Evolutionary conservation across 352 stramenopile genomes (phyloP).

Genomic region (Phytophthora quininea): DNA sequence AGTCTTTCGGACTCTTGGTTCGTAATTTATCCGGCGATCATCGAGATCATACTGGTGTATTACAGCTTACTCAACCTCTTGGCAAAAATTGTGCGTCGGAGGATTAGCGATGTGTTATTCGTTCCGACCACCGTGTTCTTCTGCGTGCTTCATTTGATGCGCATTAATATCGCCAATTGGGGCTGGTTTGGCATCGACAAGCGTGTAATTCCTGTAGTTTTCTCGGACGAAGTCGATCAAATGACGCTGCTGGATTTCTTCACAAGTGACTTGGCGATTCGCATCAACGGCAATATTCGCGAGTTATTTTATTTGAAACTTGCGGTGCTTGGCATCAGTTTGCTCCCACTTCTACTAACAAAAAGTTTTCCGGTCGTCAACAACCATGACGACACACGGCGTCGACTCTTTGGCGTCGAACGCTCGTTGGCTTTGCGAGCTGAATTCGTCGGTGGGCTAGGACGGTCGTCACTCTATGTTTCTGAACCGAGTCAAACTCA

Average conservation of each 20-base stretch:
- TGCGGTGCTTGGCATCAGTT: constrained; percentile 13
- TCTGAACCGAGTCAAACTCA: background rate
- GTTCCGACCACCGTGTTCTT: constrained; percentile 23
- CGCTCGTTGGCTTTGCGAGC: constrained; percentile 2
- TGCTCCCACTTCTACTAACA: constrained; percentile 10
- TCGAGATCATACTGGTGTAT: constrained; percentile 27
- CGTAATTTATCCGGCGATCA: constrained; percentile 31
- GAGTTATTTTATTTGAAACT: constrained; percentile 28
- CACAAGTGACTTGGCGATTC: constrained; percentile 12
- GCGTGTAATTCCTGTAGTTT: constrained; percentile 16
- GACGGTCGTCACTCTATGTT: background rate
- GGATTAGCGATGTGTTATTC: constrained; percentile 27
- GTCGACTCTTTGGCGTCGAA: background rate
- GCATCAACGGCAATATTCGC: constrained; percentile 23
- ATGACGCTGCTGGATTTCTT: constrained; percentile 23
- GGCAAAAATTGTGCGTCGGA: constrained; percentile 15
- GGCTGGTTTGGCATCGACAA: constrained; percentile 24
- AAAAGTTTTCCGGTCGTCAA: background rate
- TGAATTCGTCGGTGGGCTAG: constrained; percentile 7
- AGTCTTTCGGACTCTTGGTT: constrained; percentile 32
- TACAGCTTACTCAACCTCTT: constrained; percentile 31
- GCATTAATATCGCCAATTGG: constrained; percentile 1
- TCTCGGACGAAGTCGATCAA: constrained; percentile 3
- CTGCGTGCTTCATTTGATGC: constrained; percentile 25
- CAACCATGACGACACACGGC: background rate